Evolutionary conservation across 2,329 filamentous ascomycete genomes (phyloP).

Genomic region (Aspergillus hortae): DNA sequence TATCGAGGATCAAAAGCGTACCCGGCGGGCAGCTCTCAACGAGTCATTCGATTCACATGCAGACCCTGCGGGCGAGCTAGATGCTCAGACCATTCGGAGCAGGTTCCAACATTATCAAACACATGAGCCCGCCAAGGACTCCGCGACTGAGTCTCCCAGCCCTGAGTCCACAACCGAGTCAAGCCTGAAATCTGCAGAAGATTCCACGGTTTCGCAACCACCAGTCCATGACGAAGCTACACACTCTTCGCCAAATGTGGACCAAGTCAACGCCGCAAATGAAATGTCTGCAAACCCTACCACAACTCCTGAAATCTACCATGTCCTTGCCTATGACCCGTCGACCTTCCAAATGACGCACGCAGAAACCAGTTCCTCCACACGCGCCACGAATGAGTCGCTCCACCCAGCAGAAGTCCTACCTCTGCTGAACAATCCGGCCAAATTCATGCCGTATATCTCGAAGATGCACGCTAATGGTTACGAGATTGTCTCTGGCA

Average conservation of each 20-base stretch:
- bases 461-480: constrained; percentile 35
- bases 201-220: not conserved
- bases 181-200: not conserved
- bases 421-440: constrained; percentile 35
- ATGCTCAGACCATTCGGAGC: constrained; percentile 19
- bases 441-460: constrained; percentile 42
- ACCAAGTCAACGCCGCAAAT: not conserved
- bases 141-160: not conserved
- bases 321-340: constrained; percentile 38
- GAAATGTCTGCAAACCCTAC: not conserved
- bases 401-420: constrained; percentile 33
- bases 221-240: not conserved
- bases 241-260: not conserved
- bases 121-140: not conserved
- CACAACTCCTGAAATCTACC: constrained; percentile 20
- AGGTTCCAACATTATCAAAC: constrained; percentile 16
- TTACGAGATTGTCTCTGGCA: constrained; percentile 42
- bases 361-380: constrained; percentile 31
- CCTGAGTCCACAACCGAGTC: not conserved
- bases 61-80: constrained; percentile 12
- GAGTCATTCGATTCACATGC: constrained; percentile 16
- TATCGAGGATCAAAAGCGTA: constrained; percentile 13
- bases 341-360: constrained; percentile 26
- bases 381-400: constrained; percentile 20
- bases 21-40: constrained; percentile 14